Base-by-base conservation (phyloP, 2,329 filamentous ascomycete species). In the Scytalidium sp. region DNA sequence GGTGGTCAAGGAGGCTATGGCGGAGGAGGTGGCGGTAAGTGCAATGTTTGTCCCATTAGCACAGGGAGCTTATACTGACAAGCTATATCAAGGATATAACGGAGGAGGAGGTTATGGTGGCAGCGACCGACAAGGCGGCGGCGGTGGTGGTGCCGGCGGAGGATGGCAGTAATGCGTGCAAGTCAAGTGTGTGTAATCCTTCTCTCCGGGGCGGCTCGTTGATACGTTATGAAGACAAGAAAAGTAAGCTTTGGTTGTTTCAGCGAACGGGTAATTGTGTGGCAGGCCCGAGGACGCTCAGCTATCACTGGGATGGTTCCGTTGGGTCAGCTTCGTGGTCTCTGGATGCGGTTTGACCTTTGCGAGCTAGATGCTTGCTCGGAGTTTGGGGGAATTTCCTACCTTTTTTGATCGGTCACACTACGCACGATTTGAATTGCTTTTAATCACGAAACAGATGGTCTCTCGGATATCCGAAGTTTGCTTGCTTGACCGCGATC, bases 251-350 rank as follows among this genome's bases (percentile, higher is more conserved):
- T 45, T 59, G 56, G 62, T 58, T 56, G 50, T 57, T 56, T 53
- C 61, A 60, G 61, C 59, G 54, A 63, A 62, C 36, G 55, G 59
- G 61, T 61, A 60, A 62, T 63, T 64, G 60, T 63, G 62, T 57
- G 59, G 60, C 59, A 41, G 49, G 48, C 53, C 54, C 59, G 52
- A 45, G 32, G 50, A 54, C 20, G 49, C 53, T 57, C 46, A 56
- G 60, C 52, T 41, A n/a, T n/a, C n/a, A n/a, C n/a, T 49, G 49
- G 39, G 58, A 60, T 59, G 54, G 29, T 56, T 50, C 50, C 51
- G 11, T 45, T 39, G 25, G 54, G 54, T 63, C 50, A 55, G 53
- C 59, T 51, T 62, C 59, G 60, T 61, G 62, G 60, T 62, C 60
- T 64, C 55, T 62, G 58, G 58, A 61, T 60, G 60, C 59, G 58